These are phyloP conservation scores for Tricharina praecox DNA, from an alignment of 495 filamentous ascomycete species.

Conservation along the genomic window DNA sequence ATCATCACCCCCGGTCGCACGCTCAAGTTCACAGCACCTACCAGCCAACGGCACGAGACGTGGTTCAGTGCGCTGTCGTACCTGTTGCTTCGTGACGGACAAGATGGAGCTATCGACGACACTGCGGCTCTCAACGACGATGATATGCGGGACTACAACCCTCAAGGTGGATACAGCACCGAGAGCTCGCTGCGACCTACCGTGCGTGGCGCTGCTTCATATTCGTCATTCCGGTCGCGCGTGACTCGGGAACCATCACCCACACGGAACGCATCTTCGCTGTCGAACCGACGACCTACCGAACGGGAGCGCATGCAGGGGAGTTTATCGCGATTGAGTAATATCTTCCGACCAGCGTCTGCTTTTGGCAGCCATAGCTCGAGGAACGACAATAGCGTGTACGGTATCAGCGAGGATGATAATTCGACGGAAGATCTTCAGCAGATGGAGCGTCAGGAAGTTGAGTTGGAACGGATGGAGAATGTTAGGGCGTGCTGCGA, in stretches of 20 bases:
- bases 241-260: conserved; percentile 23
- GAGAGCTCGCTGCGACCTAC: conserved; percentile 18
- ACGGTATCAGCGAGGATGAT: conserved; percentile 51
- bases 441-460: conserved; percentile 57
- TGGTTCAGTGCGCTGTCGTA: conserved; percentile 97
- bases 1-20: conserved; percentile 75
- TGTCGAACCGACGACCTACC: conserved; percentile 28
- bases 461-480: conserved; percentile 58
- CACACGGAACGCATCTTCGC: conserved; percentile 32
- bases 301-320: conserved; percentile 26
- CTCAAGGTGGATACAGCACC: conserved; percentile 35
- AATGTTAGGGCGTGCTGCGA: conserved; percentile 96
- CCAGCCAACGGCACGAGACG: conserved; percentile 84
- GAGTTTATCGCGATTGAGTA: conserved; percentile 29
- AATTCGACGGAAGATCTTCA: conserved; percentile 68
- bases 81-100: conserved; percentile 59
- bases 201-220: conserved; percentile 42
- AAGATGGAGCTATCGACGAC: conserved; percentile 38
- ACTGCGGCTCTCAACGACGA: conserved; percentile 37
- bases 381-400: conserved; percentile 35
- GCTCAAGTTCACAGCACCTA: conserved; percentile 85
- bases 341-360: conserved; percentile 21
- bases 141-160: conserved; percentile 84
- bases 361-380: conserved; percentile 29
- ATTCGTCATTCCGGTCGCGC: conserved; percentile 40